Evolutionary conservation across 257 asterid genomes (phyloP), one percentile per base, ranked within the genome.

Genomic region (Linderniella brevidens): DNA sequence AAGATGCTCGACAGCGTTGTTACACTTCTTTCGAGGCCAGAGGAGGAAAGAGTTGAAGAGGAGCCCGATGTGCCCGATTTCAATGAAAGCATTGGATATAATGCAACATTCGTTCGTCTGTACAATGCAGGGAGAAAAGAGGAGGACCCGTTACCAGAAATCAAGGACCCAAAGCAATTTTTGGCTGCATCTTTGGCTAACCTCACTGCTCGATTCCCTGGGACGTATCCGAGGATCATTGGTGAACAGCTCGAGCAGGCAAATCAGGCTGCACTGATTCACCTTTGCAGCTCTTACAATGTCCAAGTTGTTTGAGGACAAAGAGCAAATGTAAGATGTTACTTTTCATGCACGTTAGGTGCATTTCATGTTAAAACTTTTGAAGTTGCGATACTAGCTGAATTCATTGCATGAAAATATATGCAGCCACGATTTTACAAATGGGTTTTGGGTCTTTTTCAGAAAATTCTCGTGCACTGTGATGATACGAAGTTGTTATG

Each of bases 41-140:
- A 68, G 63, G 76, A 84, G 60, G 86, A 72, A 52, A 81, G 96
- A 64, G 79, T 85, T 50, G 77, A 69, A 52, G 92, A 75, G 56
- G 94, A 90, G 56, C 66, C 80, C 17, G 99, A 81, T 41, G 82
- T 85, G 64, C 88, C 92, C 37, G 93, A 85, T 64, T 90, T 85
- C 63, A 77, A 74, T 48, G 99, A 81, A 64, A 73, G 78, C 35
- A 66, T 66, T 6, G 93, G 96, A 39, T 85, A 79, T 60, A 73
- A 56, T 71, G 78, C 99, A 35, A 71, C 92, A 49, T 82, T 71
- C 41, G 82, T 80, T 50, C 80, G 60, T 39, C 75, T 90, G 53
- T 66, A 80, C 67, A 81, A 82, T 65, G 78, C 88, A 52, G 84
- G 96, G 58, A 81, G 93, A 72, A 79, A 69, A 50, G 99, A 77